Evolutionary conservation across 768 basidiomycete genomes (phyloP).

Genomic region (Tephrocybe sp.): DNA sequence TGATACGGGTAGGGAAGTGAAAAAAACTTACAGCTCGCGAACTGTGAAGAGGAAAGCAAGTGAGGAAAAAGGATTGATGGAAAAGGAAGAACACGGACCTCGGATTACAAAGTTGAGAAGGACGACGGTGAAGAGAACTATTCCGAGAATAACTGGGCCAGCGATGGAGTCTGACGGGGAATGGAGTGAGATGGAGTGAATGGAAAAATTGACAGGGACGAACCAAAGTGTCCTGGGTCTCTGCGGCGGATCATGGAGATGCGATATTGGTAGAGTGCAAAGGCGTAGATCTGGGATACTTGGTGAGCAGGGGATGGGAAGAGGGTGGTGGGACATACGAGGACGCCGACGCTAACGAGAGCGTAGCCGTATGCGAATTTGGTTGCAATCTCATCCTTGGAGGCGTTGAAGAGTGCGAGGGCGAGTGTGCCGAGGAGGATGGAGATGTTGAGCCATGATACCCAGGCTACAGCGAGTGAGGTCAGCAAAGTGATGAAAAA

Average conservation of each 20-base stretch:
- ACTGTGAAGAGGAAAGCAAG: slow-evolving; percentile 35
- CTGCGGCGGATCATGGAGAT: slow-evolving; percentile 89
- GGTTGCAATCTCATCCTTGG: slow-evolving; percentile 67
- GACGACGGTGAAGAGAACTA: slow-evolving; percentile 83
- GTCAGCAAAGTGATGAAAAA: not conserved
- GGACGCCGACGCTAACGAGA: slow-evolving; percentile 66
- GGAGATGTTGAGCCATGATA: slow-evolving; percentile 87
- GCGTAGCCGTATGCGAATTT: slow-evolving; percentile 86
- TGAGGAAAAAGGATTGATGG: slow-evolving; percentile 8
- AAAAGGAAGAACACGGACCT: slow-evolving; percentile 44
- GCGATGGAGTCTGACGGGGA: slow-evolving; percentile 62
- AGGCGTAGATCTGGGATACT: slow-evolving; percentile 75
- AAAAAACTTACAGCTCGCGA: slow-evolving; percentile 51
- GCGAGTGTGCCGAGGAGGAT: slow-evolving; percentile 84
- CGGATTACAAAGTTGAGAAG: slow-evolving; percentile 87
- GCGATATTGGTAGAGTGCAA: slow-evolving; percentile 81
- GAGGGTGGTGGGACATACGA: slow-evolving; percentile 42
- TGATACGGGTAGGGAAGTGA: not conserved
- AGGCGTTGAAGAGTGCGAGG: slow-evolving; percentile 87
- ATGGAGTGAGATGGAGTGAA: not conserved
- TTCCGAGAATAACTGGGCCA: slow-evolving; percentile 84
- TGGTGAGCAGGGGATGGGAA: not conserved
- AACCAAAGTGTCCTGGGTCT: slow-evolving; percentile 90
- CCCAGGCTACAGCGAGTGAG: slow-evolving; percentile 62
- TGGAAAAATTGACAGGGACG: slow-evolving; percentile 16